These are phyloP conservation scores for Oryza nivara DNA, from an alignment of 176 grass and related monocot species.

Conservation along the genomic window DNA sequence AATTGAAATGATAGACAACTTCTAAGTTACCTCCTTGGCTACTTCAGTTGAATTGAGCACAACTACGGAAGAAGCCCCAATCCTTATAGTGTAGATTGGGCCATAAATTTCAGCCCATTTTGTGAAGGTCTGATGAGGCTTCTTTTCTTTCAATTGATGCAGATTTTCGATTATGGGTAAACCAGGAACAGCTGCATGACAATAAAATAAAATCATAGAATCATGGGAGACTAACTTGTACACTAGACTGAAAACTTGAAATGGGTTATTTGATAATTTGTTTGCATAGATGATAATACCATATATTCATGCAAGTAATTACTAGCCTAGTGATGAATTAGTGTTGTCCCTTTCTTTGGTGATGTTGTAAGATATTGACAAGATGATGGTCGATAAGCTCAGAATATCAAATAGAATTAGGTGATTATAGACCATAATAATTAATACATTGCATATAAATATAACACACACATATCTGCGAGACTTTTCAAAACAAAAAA, in stretches of 20 bases:
- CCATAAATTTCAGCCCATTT: constrained; percentile 85
- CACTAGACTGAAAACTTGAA: neutral
- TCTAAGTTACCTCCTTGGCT: constrained; percentile 65
- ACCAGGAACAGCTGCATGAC: constrained; percentile 73
- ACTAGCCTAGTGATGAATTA: neutral
- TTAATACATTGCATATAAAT: neutral
- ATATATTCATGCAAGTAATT: constrained; percentile 3
- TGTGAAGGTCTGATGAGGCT: constrained; percentile 75
- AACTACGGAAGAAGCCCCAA: constrained; percentile 62
- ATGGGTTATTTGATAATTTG: neutral
- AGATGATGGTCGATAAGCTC: neutral
- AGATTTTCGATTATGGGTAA: constrained; percentile 83
- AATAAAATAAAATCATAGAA: constrained; percentile 13
- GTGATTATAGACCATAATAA: neutral
- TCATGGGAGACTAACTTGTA: neutral
- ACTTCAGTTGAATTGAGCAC: constrained; percentile 84
- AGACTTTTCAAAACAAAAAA: too few species aligned
- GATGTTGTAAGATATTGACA: too few species aligned
- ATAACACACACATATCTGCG: neutral
- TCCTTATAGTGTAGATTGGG: constrained; percentile 77
- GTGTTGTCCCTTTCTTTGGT: too few species aligned
- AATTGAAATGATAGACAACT: neutral
- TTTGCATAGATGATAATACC: neutral
- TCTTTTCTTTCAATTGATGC: constrained; percentile 87
- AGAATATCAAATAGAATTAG: neutral